phyloP scores from a whole-genome alignment of 106 monocot genomes.

The Amphibolis antarctica region DNA sequence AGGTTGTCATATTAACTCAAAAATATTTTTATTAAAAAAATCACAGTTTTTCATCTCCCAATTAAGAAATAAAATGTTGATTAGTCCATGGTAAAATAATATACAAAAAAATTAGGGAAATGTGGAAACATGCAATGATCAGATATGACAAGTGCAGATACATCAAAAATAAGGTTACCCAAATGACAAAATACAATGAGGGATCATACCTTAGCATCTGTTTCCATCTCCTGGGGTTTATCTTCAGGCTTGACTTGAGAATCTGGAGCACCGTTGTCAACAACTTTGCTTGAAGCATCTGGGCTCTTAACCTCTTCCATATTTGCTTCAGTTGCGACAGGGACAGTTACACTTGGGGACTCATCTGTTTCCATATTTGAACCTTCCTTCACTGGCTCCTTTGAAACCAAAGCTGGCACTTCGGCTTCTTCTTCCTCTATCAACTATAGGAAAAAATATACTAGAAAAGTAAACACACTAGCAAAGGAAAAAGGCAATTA shows the following conservation, averaged over 20 bases:
- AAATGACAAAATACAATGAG: background rate
- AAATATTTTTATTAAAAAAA: too few relatives aligned
- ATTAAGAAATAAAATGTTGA: too few relatives aligned
- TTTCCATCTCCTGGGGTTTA: conserved; percentile 67
- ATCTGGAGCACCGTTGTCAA: conserved; percentile 47
- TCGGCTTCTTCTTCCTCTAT: conserved; percentile 85
- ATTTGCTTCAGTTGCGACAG: conserved; percentile 36
- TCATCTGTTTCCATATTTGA: conserved; percentile 78
- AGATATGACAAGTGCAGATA: too few relatives aligned
- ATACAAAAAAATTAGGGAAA: too few relatives aligned
- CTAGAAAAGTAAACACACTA: background rate
- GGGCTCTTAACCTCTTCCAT: conserved; percentile 59
- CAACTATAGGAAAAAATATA: conserved; percentile 29
- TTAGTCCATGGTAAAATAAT: too few relatives aligned
- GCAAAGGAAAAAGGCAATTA: background rate
- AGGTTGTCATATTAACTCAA: too few relatives aligned
- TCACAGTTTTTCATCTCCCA: too few relatives aligned
- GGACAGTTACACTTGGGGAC: conserved; percentile 15
- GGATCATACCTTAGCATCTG: conserved; percentile 57
- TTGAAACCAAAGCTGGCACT: conserved; percentile 42
- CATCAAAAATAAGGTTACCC: background rate
- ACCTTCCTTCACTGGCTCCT: conserved; percentile 35
- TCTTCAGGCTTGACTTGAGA: conserved; percentile 19
- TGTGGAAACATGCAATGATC: too few relatives aligned
- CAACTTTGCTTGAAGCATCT: conserved; percentile 20